Percentiles rank a stretch among this genome's conserved stretches.
Evolutionary conservation across 2,329 filamentous ascomycete genomes (phyloP).

Genomic region (Fusarium floridanum): DNA sequence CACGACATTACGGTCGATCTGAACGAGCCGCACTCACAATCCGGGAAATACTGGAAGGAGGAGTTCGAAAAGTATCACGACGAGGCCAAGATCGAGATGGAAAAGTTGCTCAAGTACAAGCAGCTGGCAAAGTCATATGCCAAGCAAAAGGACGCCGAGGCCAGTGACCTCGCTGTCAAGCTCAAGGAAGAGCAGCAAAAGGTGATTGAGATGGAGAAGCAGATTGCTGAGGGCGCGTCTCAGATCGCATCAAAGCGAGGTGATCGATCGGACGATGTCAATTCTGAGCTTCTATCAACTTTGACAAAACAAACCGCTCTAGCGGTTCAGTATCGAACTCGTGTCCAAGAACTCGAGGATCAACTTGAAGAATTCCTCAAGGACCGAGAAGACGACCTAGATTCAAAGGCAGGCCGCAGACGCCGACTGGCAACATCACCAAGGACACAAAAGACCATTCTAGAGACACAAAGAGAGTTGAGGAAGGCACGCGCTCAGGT

Average conservation of each 20-base stretch:
- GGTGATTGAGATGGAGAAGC: conserved; percentile 73
- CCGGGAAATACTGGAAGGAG: conserved; percentile 84
- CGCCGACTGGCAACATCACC: conserved; percentile 60
- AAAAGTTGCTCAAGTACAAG: conserved; percentile 84
- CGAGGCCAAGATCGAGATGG: conserved; percentile 79
- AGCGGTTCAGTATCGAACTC: conserved; percentile 68
- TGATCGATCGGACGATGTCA: conserved; percentile 56
- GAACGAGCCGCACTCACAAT: conserved; percentile 80
- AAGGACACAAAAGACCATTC: conserved; percentile 63
- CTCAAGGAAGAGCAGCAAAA: conserved; percentile 77
- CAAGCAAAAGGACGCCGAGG: conserved; percentile 81
- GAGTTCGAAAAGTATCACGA: conserved; percentile 81
- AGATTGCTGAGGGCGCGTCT: conserved; percentile 70
- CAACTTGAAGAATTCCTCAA: conserved; percentile 58
- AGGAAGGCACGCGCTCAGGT: conserved; percentile 67
- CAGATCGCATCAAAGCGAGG: conserved; percentile 60
- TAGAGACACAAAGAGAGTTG: conserved; percentile 68
- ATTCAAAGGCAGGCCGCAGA: conserved; percentile 47
- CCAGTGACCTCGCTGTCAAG: conserved; percentile 73
- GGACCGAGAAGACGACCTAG: conserved; percentile 52
- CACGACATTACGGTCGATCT: conserved; percentile 77
- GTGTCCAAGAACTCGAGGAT: conserved; percentile 70
- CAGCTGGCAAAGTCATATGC: conserved; percentile 83
- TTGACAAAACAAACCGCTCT: conserved; percentile 70
- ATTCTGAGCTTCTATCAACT: conserved; percentile 64